A percentile compares a stretch with the other conserved stretches of the same genome.
Conservation (phyloP, 208 protist genomes). For the Crithidia acanthocephali region DNA sequence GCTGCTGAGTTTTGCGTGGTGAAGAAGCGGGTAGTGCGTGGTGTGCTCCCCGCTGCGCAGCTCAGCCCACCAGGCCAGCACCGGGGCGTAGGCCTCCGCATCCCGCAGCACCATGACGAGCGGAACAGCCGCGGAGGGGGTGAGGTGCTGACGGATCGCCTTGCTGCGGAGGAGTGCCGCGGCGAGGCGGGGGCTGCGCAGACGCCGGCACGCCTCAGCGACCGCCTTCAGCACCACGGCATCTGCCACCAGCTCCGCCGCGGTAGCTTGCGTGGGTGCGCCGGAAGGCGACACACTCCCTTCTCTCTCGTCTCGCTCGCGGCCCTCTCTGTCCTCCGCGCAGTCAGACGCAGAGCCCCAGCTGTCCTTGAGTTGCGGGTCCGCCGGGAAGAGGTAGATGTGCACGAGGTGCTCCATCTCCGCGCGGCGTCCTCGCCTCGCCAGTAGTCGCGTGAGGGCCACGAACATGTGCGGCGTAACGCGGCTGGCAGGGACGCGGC, state of each 20-base stretch:
- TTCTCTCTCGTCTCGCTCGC: background rate
- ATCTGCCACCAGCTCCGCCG: conserved; percentile 12
- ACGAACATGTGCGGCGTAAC: conserved; percentile 29
- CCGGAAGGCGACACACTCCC: background rate
- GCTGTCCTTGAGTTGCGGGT: background rate
- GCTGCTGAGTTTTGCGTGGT: conserved; percentile 62
- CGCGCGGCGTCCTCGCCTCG: conserved; percentile 6
- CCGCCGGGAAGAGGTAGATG: conserved; percentile 4
- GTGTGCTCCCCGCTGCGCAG: conserved; percentile 7
- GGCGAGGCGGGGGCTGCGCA: conserved; percentile 18
- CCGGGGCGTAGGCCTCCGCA: conserved; percentile 3
- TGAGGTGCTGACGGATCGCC: conserved; percentile 13
- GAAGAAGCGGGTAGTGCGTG: conserved; percentile 29
- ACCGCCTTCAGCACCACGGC: conserved; percentile 24
- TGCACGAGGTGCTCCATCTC: conserved; percentile 13
- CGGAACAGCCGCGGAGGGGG: conserved; percentile 31
- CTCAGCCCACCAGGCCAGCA: conserved; percentile 27
- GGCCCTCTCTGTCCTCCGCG: background rate
- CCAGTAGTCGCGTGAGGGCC: conserved; percentile 17
- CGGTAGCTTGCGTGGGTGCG: conserved; percentile 13
- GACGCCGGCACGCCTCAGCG: conserved; percentile 17
- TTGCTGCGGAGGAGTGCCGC: conserved; percentile 4
- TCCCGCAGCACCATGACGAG: conserved; percentile 35
- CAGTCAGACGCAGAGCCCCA: background rate
- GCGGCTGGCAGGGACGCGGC: conserved; percentile 1